These are phyloP conservation scores for Suillus clintonianus DNA, from an alignment of 768 basidiomycete genomes.

Conservation along the genomic window DNA sequence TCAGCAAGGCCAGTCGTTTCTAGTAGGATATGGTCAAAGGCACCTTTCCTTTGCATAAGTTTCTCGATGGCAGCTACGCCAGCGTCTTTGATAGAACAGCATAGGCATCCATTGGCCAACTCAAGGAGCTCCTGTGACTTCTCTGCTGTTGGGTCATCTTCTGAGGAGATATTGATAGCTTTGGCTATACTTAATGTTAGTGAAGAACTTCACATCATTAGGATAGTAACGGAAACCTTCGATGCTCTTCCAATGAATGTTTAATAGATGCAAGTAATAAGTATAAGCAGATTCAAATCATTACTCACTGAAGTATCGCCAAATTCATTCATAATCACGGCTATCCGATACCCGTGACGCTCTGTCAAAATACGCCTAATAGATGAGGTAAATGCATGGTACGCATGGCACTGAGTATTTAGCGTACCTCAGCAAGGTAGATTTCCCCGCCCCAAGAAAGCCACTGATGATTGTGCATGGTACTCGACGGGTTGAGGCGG, in stretches of 20 bases:
- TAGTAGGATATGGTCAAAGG: slow-evolving; percentile 92
- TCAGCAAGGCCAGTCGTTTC: slow-evolving; percentile 97
- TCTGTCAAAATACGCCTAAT: slow-evolving; percentile 85
- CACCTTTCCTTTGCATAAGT: slow-evolving; percentile 81
- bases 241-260: slow-evolving; percentile 64
- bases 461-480: slow-evolving; percentile 95
- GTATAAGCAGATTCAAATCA: background rate
- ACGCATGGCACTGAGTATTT: background rate
- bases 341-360: slow-evolving; percentile 92
- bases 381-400: background rate
- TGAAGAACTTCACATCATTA: background rate
- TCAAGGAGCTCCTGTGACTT: slow-evolving; percentile 87
- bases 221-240: slow-evolving; percentile 60
- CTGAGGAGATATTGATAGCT: slow-evolving; percentile 78
- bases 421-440: slow-evolving; percentile 82
- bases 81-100: slow-evolving; percentile 95
- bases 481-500: slow-evolving; percentile 42
- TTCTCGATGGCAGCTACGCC: slow-evolving; percentile 94
- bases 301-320: slow-evolving; percentile 85
- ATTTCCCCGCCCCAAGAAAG: slow-evolving; percentile 94
- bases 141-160: slow-evolving; percentile 60
- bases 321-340: slow-evolving; percentile 98
- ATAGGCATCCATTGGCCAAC: slow-evolving; percentile 95
- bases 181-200: slow-evolving; percentile 54
- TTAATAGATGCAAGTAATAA: slow-evolving; percentile 1